phyloP scores from a whole-genome alignment of 371 early-diverging fungal genomes.

The Lichtheimia corymbifera region DNA sequence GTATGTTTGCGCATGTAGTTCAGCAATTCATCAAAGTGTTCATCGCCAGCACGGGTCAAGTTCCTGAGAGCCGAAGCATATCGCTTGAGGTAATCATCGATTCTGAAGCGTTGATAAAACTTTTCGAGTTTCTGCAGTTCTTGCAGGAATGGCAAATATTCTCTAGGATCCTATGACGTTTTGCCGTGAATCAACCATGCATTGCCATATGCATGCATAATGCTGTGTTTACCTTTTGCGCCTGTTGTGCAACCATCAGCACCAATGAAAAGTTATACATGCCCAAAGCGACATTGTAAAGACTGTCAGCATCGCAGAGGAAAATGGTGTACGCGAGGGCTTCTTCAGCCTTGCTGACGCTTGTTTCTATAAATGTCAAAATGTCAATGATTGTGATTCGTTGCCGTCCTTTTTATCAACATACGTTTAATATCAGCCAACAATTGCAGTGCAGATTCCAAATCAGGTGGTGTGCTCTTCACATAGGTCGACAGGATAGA shows the following conservation, averaged over 20 bases:
- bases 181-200: background rate
- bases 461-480: constrained; percentile 79
- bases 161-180: constrained; percentile 79
- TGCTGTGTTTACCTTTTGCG: constrained; percentile 63
- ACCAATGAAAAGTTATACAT: constrained; percentile 93
- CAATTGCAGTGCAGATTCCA: constrained; percentile 77
- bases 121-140: constrained; percentile 74
- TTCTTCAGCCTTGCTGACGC: constrained; percentile 69
- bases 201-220: background rate
- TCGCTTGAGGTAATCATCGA: constrained; percentile 85
- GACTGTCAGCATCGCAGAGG: constrained; percentile 81
- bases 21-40: constrained; percentile 67
- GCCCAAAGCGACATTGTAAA: constrained; percentile 92
- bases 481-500: constrained; percentile 88
- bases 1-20: constrained; percentile 65
- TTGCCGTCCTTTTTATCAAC: background rate
- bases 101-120: constrained; percentile 81
- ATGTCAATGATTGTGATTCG: constrained; percentile 45
- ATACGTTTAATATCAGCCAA: constrained; percentile 63
- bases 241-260: constrained; percentile 92
- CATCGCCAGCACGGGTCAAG: constrained; percentile 64
- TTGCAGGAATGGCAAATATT: constrained; percentile 89
- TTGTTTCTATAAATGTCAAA: constrained; percentile 27
- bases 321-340: constrained; percentile 92
- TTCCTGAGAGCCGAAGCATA: constrained; percentile 71